Base-by-base conservation (phyloP, 1,284 basidiomycete species). In the Marasmius sp. region DNA sequence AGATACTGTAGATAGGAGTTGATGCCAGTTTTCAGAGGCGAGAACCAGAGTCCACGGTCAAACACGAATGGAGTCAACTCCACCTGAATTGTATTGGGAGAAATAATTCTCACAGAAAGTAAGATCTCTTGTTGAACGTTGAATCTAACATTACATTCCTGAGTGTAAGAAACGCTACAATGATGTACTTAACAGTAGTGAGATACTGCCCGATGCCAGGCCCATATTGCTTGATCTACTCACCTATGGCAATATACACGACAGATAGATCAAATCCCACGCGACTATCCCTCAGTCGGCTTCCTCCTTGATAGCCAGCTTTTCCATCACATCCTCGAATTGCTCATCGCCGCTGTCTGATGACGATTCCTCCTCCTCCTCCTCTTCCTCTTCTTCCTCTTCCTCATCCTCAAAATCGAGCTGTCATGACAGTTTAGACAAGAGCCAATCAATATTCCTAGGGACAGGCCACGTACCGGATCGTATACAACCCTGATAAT, bases 401-500 rank as follows among this genome's bases (percentile, higher is more conserved):
- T 85, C 84, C 50, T 90, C 85, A 64, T 91, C 89, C 66, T 92
- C 90, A 69, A 82, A 91, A 68, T 92, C 89, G 53, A 91, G 82
- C 89, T 90, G 51, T 16, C 22, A 41, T 33, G 14, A 37, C n/a
- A 64, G 39, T 45, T 47, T 14, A 58, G 59, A 53, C 27, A 5
- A 27, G 27, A 27, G 58, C 58, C 12, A 59, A 20, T 27, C 3
- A 14, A 39, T 43, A 51, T 37, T 53, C 59, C 57, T 39, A 60
- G 6, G 43, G 39, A 36, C 49, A 54, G 50, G 27, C 20, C 20
- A 57, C 61, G 38, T 70, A 98, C 95, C 58, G 95, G 95, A 77
- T 99, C 97, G 74, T 92, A 98, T 57, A 99, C 87, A 45, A 99
- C 93, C 62, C 97, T 81, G 60, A 99, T 95, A 55, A 98, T 85